phyloP scores from a whole-genome alignment of 73 alveolate species.

The Paramecium tetraurelia region DNA sequence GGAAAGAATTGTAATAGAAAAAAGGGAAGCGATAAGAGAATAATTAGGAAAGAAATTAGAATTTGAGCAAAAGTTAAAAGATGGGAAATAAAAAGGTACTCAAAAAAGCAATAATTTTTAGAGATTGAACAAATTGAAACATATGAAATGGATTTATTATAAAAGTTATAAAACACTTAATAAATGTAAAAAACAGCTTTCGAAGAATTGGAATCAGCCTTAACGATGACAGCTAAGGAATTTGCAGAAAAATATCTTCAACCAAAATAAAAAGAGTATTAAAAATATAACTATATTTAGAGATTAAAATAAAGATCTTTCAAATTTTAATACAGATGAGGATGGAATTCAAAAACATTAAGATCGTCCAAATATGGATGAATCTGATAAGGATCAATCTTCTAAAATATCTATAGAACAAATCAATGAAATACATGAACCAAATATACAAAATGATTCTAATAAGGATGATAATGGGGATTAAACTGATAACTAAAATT shows the following conservation, averaged over 20 bases:
- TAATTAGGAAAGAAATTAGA: background rate
- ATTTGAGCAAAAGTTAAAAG: background rate
- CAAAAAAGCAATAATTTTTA: background rate
- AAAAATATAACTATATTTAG: background rate
- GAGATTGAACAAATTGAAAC: constrained; percentile 52
- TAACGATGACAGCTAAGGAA: constrained; percentile 36
- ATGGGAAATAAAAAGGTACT: background rate
- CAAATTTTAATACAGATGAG: background rate
- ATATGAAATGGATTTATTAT: constrained; percentile 24
- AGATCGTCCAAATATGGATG: background rate
- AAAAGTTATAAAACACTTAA: constrained; percentile 46
- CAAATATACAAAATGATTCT: background rate
- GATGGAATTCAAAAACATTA: background rate
- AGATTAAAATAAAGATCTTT: background rate
- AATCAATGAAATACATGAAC: background rate
- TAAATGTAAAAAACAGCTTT: constrained; percentile 52
- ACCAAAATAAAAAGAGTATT: constrained; percentile 37
- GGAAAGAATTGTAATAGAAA: background rate
- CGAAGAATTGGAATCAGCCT: constrained; percentile 57
- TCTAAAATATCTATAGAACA: constrained; percentile 14
- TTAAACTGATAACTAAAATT: background rate
- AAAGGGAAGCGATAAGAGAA: background rate
- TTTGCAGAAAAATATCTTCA: constrained; percentile 43
- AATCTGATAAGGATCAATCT: background rate
- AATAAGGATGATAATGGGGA: background rate